Base-by-base conservation (phyloP, 352 stramenopile genomes). In the Globisporangium nunn region DNA sequence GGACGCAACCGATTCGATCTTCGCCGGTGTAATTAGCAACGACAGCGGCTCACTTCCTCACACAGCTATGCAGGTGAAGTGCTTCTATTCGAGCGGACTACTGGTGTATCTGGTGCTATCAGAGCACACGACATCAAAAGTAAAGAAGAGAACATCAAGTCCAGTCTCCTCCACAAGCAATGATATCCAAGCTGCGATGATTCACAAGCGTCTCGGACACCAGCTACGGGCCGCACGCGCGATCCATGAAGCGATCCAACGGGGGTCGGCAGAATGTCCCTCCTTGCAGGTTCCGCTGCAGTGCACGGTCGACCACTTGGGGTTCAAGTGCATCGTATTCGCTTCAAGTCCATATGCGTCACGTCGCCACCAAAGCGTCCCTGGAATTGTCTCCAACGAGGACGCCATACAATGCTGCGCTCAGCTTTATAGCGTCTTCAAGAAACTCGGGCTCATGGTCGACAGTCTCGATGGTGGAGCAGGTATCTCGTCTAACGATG, bases 241-340 rank as follows among this genome's bases (percentile, higher is more conserved):
- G 18, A 23, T 87, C 7, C 66, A 74, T 10, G 35, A 64, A 4
- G 66, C 61, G 10, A 64, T 82, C 17, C 41, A 66, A 4, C 48
- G 56, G 5, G 6, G 3, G 37, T 43, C 37, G 37, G 18, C 29
- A 30, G 39, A 49, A 51, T 37, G 18, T 41, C 4, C 40, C 7
- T 40, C 45, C 18, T 29, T 70, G 14, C 56, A 62, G 29, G 61
- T 88, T 14, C 81, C 78, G 0, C 63, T 91, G 0, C 78, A 91
- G 51, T 88, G 81, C 45, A 57, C 51, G 10, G 59, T 88, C 17
- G 76, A 91, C 61, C 73, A 88, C 46, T 53, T 87, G 28, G 81
- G 78, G 1, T 85, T 76, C 48, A 72, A 74, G 6, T 69, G 60
- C 12, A 67, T 82, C 17, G 71, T 87, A 1, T 53, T 91, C 6